Conservation (phyloP, 108 stramenopile genomes). For the Aureococcus anophagefferens region DNA sequence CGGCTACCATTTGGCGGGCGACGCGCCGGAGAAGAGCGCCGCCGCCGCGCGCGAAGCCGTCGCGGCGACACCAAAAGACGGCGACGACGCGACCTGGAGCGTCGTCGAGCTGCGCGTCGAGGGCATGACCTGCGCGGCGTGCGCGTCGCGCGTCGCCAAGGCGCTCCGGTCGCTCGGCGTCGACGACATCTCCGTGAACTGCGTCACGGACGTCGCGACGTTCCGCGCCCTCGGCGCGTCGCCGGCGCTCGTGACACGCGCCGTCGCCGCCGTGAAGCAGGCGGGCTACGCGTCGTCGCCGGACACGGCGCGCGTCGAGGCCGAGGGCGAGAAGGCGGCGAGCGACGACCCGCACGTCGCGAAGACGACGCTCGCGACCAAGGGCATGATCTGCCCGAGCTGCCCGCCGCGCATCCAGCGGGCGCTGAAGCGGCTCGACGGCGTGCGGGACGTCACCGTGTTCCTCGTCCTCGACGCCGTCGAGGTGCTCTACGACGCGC, state of each 20-base stretch:
- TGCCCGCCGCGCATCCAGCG: neutral
- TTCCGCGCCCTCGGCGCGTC: neutral
- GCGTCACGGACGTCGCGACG: neutral
- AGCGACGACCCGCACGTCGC: neutral
- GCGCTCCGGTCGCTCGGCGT: neutral
- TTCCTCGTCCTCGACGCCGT: neutral
- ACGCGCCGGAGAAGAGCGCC: no score
- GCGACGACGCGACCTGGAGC: no score
- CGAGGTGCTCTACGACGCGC: neutral
- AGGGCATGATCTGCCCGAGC: slow-evolving; percentile 8
- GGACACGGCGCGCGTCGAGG: neutral
- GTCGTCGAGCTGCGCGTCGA: neutral
- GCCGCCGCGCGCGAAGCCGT: no score
- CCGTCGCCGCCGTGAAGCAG: neutral
- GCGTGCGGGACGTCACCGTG: neutral
- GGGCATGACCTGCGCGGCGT: slow-evolving; percentile 18
- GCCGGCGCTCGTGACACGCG: neutral
- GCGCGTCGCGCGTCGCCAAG: slow-evolving; percentile 2
- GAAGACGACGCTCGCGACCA: neutral
- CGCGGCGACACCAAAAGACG: no score
- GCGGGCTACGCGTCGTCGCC: neutral
- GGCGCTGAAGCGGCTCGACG: neutral
- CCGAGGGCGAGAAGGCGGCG: no score
- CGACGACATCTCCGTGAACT: neutral
- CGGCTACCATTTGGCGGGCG: no score